Evolutionary conservation across 2,329 filamentous ascomycete genomes (phyloP).

Genomic region (Nothomitra cinnamomea): DNA sequence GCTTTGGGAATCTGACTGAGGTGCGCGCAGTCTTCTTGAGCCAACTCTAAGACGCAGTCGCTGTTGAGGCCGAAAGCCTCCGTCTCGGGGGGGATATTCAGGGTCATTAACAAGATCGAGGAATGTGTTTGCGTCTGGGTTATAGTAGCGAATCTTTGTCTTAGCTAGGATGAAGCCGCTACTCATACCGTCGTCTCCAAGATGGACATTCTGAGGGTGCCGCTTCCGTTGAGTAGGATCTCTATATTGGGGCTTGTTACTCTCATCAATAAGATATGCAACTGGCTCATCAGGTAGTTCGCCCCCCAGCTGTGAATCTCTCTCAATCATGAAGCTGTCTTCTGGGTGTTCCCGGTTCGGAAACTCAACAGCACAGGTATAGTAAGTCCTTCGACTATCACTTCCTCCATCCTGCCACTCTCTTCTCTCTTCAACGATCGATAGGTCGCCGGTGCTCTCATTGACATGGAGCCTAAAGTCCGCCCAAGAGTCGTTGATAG

Average conservation of each 20-base stretch:
- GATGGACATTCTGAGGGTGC: conserved; percentile 30
- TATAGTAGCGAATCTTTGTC: conserved; percentile 39
- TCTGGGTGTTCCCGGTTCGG: conserved; percentile 9
- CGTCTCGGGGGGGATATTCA: conserved; percentile 17
- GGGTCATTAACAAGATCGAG: conserved; percentile 40
- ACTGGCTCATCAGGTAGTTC: conserved; percentile 17
- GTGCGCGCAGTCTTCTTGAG: conserved; percentile 23
- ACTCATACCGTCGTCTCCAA: conserved; percentile 19
- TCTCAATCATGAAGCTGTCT: conserved; percentile 1
- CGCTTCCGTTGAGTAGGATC: conserved; percentile 21
- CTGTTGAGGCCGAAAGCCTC: conserved; percentile 16
- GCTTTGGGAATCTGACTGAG: neutral
- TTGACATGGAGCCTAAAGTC: conserved; percentile 44
- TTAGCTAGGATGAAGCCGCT: conserved; percentile 32
- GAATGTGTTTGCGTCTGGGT: conserved; percentile 34
- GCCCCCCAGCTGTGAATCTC: neutral
- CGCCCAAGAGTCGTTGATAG: conserved; percentile 59
- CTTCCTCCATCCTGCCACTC: conserved; percentile 46
- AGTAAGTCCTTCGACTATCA: conserved; percentile 46
- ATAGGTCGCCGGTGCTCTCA: conserved; percentile 37
- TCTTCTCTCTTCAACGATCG: conserved; percentile 49
- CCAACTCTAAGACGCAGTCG: conserved; percentile 34
- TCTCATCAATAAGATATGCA: conserved; percentile 14
- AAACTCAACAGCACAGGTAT: conserved; percentile 38
- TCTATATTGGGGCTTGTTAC: conserved; percentile 23